Evolutionary conservation across 305 asterid species (phyloP), one percentile per base, ranked within the genome.

Genomic region (Vinca major): DNA sequence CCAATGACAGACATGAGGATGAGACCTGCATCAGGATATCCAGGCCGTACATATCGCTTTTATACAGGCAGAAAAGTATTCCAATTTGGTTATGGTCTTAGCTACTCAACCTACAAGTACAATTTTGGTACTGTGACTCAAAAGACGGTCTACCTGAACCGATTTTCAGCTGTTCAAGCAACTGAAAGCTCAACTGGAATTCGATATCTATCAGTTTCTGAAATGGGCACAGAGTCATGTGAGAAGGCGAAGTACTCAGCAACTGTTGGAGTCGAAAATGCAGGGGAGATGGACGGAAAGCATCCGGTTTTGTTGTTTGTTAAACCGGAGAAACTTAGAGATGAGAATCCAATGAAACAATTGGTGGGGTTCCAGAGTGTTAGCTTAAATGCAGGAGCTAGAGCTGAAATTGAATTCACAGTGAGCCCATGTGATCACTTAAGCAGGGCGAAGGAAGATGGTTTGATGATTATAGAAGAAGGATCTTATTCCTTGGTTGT

Each of bases 1-100:
- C 77, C 80, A 49, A 89, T 91, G 98, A 86, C 95, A 0, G 86
- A 89, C 67, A 91, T 89, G 98, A 82, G 88, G 80, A 91, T 91
- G 98, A 78, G 98, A 67, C 74, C 96, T 1, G 84, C 76, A 16
- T 80, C 88, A 0, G 95, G 96, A 26, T 86, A 80, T 78, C 98
- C 96, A 0, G 98, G 98, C 17, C 79, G 96, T 47, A 74, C 87
- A 5, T 91, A 87, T n/a, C 79, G 98, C 26, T 91, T 91, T 78
- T 91, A 91, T 80, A 82, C 74, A 33, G 98, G 98, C 3, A 83
- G 79, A 20, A 86, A 92, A 5, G 79, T 91, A 11, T 91, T 78
- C 21, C 49, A 84, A n/a, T 91, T 91, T 62, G 95, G 95, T 1
- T 85, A 91, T 48, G 98, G 98, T 5, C 71, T 89, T 14, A 86